Evolutionary conservation across 139 green algal genomes (phyloP), one percentile per base, ranked within the genome.

Genomic region (Coelastrella sp.): DNA sequence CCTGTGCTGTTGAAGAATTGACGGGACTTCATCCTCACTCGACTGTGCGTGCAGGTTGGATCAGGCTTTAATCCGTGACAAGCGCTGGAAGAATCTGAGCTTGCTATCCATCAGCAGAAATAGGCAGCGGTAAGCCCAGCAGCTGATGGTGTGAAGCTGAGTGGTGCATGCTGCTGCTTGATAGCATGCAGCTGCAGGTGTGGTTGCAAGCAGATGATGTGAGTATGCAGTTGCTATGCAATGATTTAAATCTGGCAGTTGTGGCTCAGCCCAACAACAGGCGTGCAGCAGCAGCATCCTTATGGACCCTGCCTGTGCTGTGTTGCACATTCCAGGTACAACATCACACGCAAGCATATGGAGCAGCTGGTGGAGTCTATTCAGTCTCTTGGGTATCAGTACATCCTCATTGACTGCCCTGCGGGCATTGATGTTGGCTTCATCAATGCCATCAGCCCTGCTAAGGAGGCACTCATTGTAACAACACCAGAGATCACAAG

Each of bases 401-500:
- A 96, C 86, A 94, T 98, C 81, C 84, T 98, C 57, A 94, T 98
- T 66, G 94, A 98, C 62, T 91, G 88, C 88, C 88, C 94, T 43
- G 94, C 94, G 57, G 94, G 95, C 66, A 98, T 98, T 85, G 95
- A 98, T 83, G 89, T 97, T 19, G 95, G 95, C 41, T 98, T 98
- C 90, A 96, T 98, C 88, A 97, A 98, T 74, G 95, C 95, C 57
- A 96, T 98, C 62, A 94, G 92, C 13, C 93, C 93, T 37, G 95
- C 95, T 5, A 91, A 96, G 83, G 95, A 98, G 87, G 91, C 94
- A 38, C 85, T 98, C 48, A 94, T 98, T 53, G 93, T 98, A 57
- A 98, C 95, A 34, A 98, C 95, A 40, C 94, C 95, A 41, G 95
- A 98, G 84, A 97, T 98, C 80, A 98, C 95, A 32, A 94, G 92